These are phyloP conservation scores for Zymoseptoria pseudotritici DNA, from an alignment of 2,329 filamentous ascomycete genomes.

Conservation along the genomic window DNA sequence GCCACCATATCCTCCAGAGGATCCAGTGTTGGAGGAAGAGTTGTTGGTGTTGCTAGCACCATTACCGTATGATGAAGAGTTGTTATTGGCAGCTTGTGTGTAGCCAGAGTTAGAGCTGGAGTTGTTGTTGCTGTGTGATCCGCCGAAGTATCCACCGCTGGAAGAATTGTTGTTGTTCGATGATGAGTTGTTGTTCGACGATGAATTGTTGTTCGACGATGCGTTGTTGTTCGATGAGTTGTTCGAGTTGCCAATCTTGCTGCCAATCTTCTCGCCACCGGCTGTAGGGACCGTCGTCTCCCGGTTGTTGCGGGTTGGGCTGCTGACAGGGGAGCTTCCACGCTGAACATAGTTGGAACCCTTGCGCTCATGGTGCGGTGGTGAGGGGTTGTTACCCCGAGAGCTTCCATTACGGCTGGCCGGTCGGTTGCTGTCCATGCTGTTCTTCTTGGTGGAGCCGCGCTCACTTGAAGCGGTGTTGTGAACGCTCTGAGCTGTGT, in stretches of 20 bases:
- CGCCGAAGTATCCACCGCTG: constrained; percentile 1
- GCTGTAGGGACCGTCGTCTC: background rate
- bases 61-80: background rate
- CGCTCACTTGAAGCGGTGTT: constrained; percentile 6
- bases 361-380: constrained; percentile 2
- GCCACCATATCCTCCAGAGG: constrained; percentile 1
- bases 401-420: background rate
- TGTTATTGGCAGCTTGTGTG: background rate
- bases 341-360: background rate
- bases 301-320: constrained; percentile 1
- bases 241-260: background rate
- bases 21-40: constrained; percentile 1
- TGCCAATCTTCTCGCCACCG: background rate
- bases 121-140: constrained; percentile 2
- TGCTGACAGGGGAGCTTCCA: constrained; percentile 2
- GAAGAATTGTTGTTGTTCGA: constrained; percentile 6
- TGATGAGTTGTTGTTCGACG: constrained; percentile 3
- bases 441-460: constrained; percentile 10
- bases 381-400: background rate
- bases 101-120: background rate
- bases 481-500: background rate
- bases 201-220: constrained; percentile 1
- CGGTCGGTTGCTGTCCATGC: constrained; percentile 1
- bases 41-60: constrained; percentile 4
- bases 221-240: constrained; percentile 2